These are phyloP conservation scores for Ganoderma sp. DNA, from an alignment of 1,284 basidiomycete species.

Conservation along the genomic window DNA sequence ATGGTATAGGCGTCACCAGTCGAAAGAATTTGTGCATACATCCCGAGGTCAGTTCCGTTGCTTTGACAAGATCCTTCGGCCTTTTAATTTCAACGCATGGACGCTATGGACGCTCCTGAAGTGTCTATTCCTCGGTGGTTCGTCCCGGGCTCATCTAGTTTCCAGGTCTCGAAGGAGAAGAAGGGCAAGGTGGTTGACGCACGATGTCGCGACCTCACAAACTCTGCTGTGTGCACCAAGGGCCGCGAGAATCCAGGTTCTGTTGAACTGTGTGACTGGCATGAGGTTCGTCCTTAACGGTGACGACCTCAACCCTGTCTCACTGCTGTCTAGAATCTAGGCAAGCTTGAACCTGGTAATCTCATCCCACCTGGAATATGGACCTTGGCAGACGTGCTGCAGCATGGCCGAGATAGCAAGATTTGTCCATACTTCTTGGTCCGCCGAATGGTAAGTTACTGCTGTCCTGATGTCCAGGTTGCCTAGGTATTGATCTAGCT, in stretches of 20 bases:
- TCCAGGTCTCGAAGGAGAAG: constrained; percentile 93
- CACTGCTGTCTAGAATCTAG: constrained; percentile 60
- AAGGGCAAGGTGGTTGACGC: constrained; percentile 98
- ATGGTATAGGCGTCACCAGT: constrained; percentile 92
- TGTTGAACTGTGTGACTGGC: constrained; percentile 92
- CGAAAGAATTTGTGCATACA: constrained; percentile 98
- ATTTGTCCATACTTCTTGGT: constrained; percentile 98
- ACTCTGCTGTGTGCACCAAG: constrained; percentile 84
- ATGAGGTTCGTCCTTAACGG: constrained; percentile 71
- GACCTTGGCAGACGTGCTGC: constrained; percentile 93
- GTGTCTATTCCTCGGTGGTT: neutral
- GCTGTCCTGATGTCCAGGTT: neutral
- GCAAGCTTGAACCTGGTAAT: constrained; percentile 83
- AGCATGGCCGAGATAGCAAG: constrained; percentile 85
- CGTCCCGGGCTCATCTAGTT: neutral
- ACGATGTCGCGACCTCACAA: constrained; percentile 94
- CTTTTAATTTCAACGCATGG: neutral
- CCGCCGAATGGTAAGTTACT: constrained; percentile 82
- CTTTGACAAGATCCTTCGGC: neutral
- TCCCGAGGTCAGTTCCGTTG: constrained; percentile 72
- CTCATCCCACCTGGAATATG: constrained; percentile 90
- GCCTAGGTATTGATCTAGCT: neutral
- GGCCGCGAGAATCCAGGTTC: constrained; percentile 90
- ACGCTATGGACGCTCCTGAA: neutral
- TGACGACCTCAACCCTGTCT: neutral